These are phyloP conservation scores for Solanum hybrid DNA, from an alignment of 305 asterid species.

Conservation along the genomic window DNA sequence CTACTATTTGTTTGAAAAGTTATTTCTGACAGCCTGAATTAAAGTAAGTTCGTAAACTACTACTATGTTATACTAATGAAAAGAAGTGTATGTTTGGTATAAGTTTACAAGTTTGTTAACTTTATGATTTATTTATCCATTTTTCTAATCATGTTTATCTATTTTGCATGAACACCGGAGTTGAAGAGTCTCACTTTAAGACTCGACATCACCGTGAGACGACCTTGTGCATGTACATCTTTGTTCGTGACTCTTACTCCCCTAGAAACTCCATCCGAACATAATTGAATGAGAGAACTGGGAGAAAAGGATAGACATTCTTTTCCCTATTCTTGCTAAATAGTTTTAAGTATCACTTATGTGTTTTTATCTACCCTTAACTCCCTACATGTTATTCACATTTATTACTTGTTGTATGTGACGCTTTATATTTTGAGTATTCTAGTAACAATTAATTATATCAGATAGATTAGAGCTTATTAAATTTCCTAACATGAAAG, in stretches of 20 bases:
- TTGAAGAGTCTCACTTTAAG: neutral
- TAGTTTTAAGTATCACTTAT: neutral
- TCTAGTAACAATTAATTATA: no score
- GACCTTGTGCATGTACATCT: neutral
- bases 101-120: neutral
- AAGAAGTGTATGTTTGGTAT: neutral
- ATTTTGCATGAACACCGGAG: neutral
- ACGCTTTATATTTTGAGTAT: neutral
- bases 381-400: neutral
- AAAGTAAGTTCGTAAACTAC: no score
- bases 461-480: neutral
- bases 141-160: no score
- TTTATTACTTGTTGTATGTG: neutral
- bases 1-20: no score
- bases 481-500: neutral
- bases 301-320: neutral
- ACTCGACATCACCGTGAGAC: neutral
- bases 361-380: neutral
- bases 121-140: no score
- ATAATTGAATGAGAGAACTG: neutral
- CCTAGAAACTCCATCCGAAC: no score
- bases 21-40: no score
- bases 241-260: neutral
- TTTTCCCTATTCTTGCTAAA: neutral
- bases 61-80: no score